phyloP scores from a whole-genome alignment of 192 early-diverging fungal species.

The Mortierella hygrophila region DNA sequence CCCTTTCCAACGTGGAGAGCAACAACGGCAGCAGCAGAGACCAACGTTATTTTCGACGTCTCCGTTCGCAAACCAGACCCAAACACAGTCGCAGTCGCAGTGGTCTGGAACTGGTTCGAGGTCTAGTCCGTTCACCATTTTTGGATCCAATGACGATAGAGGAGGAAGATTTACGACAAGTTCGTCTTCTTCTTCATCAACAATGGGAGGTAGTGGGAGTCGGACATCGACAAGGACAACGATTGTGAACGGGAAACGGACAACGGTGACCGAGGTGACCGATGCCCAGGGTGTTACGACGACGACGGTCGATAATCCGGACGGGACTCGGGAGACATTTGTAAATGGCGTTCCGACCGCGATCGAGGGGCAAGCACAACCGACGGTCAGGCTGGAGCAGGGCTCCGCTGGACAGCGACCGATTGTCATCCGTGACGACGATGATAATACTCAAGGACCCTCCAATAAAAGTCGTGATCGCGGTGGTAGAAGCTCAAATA shows the following conservation, averaged over 20 bases:
- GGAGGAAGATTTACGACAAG: slow-evolving; percentile 9
- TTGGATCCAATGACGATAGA: slow-evolving; percentile 7
- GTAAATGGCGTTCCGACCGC: slow-evolving; percentile 33
- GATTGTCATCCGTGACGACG: slow-evolving; percentile 34
- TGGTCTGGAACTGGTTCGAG: slow-evolving; percentile 24
- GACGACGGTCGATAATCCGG: slow-evolving; percentile 34
- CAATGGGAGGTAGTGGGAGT: slow-evolving; percentile 17
- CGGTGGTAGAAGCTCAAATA: background rate
- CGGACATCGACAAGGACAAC: slow-evolving; percentile 45
- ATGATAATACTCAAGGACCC: background rate
- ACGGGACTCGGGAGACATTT: slow-evolving; percentile 34
- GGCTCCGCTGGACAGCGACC: slow-evolving; percentile 16
- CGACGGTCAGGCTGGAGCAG: background rate
- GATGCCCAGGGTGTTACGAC: slow-evolving; percentile 45
- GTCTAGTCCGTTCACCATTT: slow-evolving; percentile 30
- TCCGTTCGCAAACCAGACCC: slow-evolving; percentile 19
- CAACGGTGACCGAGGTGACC: slow-evolving; percentile 44
- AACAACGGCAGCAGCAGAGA: background rate
- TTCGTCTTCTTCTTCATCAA: slow-evolving; percentile 28
- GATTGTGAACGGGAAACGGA: slow-evolving; percentile 41
- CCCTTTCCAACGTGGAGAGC: background rate
- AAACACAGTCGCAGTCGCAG: slow-evolving; percentile 7
- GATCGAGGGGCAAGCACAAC: slow-evolving; percentile 14
- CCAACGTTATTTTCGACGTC: slow-evolving; percentile 49
- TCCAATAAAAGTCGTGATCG: background rate